Evolutionary conservation across 225 moss, liverwort and hornwort genomes (phyloP).

Genomic region (Physcomitrium patens): DNA sequence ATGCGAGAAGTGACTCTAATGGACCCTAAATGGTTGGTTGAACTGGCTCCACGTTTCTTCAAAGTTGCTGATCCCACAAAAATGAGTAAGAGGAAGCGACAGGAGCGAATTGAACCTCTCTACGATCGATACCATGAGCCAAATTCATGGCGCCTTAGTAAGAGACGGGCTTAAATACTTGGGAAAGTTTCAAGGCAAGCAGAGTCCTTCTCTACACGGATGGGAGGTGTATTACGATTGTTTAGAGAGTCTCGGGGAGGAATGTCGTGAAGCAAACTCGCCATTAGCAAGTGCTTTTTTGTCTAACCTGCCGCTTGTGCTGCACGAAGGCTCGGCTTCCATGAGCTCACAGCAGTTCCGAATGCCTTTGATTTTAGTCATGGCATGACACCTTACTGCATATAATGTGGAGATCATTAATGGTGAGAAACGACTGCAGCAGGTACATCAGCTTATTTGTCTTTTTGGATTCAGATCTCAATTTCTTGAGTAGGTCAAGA

Average conservation of each 20-base stretch:
- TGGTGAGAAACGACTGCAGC: conserved; percentile 16
- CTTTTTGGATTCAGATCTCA: conserved; percentile 10
- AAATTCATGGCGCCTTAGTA: conserved; percentile 98
- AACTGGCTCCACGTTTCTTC: conserved; percentile 94
- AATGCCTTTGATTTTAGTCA: conserved; percentile 11
- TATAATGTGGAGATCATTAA: conserved; percentile 22
- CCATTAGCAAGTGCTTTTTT: conserved; percentile 14
- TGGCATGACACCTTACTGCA: conserved; percentile 35
- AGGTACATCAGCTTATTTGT: conserved; percentile 30
- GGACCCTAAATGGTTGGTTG: conserved; percentile 98
- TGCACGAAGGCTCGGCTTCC: conserved; percentile 26
- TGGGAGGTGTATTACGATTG: conserved; percentile 17
- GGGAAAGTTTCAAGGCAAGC: conserved; percentile 21
- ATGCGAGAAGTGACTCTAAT: conserved; percentile 97
- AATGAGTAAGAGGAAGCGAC: conserved; percentile 96
- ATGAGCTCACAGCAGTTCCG: conserved; percentile 19
- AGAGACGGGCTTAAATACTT: conserved; percentile 74
- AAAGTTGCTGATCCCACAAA: conserved; percentile 98
- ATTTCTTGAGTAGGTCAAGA: conserved; percentile 25
- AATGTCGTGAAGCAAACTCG: conserved; percentile 18
- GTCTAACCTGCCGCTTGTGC: conserved; percentile 18
- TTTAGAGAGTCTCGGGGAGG: neutral
- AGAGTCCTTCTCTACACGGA: conserved; percentile 23
- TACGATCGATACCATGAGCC: conserved; percentile 98
- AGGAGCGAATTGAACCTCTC: conserved; percentile 94